Evolutionary conservation across 2,329 filamentous ascomycete species (phyloP), one percentile per base, ranked within the genome.

Genomic region (Alternaria gansuensis): DNA sequence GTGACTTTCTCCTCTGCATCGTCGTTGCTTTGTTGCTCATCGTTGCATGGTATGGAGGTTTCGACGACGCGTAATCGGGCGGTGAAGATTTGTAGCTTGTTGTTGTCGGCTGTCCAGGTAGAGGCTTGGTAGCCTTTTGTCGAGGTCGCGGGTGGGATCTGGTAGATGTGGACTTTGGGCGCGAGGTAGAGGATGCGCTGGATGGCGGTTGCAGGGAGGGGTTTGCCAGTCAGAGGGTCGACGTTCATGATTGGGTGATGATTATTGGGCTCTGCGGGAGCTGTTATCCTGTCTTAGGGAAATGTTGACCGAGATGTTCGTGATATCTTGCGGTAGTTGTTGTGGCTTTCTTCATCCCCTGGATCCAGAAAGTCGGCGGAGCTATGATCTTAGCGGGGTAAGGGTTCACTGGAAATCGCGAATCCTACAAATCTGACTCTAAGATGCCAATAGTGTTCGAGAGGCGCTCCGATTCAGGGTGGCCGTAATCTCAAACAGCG

Each of bases 151-250:
- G 92, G 92, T 17, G 92, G 92, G 76, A 96, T 93, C 73, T 90
- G 88, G 84, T 96, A 97, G 82, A 96, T 85, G 81, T 96, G 91
- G 64, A 95, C 89, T 65, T 84, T 82, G 70, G 84, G 81, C 63
- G 88, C 86, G 76, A 93, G 82, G 84, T 92, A 93, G 76, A 96
- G 89, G 75, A 95, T 83, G 76, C 92, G 89, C 79, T 95, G 91
- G 79, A 96, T 94, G 69, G 92, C 90, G 74, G 91, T 90, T 51
- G 86, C 75, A 55, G 90, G 88, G 66, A 92, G 84, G 64, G 88
- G 78, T 33, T 80, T 81, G 69, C 89, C 88, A 23, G 90, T 94
- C 55, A 88, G 83, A 51, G 90, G 90, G 78, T 95, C 90, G 74
- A 83, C 79, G 69, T 87, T 83, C 88, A 90, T 90, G 39, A 33